Evolutionary conservation across 805 yeast genomes (phyloP).

Genomic region (Torulaspora maleeae): DNA sequence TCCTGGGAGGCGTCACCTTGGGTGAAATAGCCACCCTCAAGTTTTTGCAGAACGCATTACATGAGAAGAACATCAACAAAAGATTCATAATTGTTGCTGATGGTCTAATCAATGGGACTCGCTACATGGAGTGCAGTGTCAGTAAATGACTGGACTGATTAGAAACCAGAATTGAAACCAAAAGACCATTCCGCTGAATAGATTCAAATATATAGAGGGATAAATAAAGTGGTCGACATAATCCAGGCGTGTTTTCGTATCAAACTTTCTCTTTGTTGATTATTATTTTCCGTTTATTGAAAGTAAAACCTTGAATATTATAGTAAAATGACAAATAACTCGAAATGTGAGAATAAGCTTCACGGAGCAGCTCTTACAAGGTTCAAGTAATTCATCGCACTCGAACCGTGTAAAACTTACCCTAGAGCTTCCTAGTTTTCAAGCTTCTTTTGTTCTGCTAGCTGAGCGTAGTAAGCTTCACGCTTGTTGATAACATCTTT

Average conservation of each 20-base stretch:
- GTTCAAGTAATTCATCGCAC: neutral
- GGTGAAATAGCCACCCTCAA: slow-evolving; percentile 75
- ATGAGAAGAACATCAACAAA: slow-evolving; percentile 35
- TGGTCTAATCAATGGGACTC: slow-evolving; percentile 35
- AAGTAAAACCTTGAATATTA: slow-evolving; percentile 9
- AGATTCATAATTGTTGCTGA: slow-evolving; percentile 46
- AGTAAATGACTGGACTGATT: neutral
- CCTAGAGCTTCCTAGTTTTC: slow-evolving; percentile 15
- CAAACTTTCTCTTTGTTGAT: slow-evolving; percentile 5
- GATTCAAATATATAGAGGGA: slow-evolving; percentile 6
- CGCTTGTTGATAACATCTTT: slow-evolving; percentile 64
- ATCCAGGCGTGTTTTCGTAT: slow-evolving; percentile 4
- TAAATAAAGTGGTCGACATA: slow-evolving; percentile 8
- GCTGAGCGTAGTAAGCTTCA: slow-evolving; percentile 77
- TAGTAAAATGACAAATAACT: slow-evolving; percentile 7
- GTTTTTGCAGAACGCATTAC: slow-evolving; percentile 47
- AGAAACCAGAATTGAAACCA: neutral
- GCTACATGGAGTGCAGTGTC: slow-evolving; percentile 5
- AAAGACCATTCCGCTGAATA: slow-evolving; percentile 4
- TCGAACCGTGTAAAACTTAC: slow-evolving; percentile 1
- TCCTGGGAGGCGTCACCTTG: slow-evolving; percentile 82
- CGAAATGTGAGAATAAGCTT: neutral
- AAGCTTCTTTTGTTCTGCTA: slow-evolving; percentile 65
- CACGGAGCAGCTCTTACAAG: neutral
- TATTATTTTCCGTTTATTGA: slow-evolving; percentile 7